Evolutionary conservation across 257 asterid species (phyloP).

Genomic region (Knoxia roxburghii): DNA sequence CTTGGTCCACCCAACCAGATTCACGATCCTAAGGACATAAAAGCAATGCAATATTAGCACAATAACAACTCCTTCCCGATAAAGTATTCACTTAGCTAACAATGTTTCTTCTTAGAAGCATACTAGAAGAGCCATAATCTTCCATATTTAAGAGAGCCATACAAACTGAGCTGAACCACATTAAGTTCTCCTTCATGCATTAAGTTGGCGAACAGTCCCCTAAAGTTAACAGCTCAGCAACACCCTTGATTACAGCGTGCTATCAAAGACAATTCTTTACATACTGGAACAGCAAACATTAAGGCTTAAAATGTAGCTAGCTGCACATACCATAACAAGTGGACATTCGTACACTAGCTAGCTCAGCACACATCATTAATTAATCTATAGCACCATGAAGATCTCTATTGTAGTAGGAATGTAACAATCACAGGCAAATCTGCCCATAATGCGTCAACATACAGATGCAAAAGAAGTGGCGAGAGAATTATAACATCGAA

Average conservation of each 20-base stretch:
- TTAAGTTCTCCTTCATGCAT: too few relatives aligned
- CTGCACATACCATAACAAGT: too few relatives aligned
- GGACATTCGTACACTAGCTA: too few relatives aligned
- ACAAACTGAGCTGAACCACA: not conserved
- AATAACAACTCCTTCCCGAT: conserved; percentile 2
- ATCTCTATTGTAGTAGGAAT: not conserved
- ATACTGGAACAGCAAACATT: not conserved
- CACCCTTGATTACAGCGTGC: too few relatives aligned
- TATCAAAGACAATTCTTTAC: too few relatives aligned
- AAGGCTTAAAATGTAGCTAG: not conserved
- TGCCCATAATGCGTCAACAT: not conserved
- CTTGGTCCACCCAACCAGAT: conserved; percentile 35
- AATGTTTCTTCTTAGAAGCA: not conserved
- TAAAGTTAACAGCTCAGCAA: too few relatives aligned
- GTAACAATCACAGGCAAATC: not conserved
- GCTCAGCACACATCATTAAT: too few relatives aligned
- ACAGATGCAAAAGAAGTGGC: not conserved
- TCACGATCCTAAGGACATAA: conserved; percentile 57
- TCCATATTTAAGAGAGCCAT: not conserved
- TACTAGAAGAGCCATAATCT: too few relatives aligned
- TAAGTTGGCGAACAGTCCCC: too few relatives aligned
- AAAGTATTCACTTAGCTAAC: not conserved
- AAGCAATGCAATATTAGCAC: conserved; percentile 2
- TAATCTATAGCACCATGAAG: not conserved
- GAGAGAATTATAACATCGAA: not conserved